A percentile compares a stretch with the other conserved stretches of the same genome.
These are phyloP conservation scores for Papilionanthe hybrid DNA, from an alignment of 116 monocot genomes.

Conservation along the genomic window DNA sequence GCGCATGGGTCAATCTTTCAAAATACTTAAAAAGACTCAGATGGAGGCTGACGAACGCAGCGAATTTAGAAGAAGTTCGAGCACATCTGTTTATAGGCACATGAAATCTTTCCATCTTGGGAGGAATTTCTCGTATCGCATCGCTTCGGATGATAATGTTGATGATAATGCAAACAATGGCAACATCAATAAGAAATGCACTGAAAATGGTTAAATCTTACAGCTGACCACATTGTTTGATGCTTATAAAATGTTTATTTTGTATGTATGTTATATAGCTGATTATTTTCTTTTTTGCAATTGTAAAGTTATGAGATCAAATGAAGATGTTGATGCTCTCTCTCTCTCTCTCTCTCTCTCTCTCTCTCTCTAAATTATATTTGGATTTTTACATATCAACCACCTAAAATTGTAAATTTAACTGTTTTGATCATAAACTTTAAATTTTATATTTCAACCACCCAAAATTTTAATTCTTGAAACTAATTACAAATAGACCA, in stretches of 20 bases:
- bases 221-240: not conserved
- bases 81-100: not conserved
- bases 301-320: not conserved
- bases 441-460: too few relatives aligned
- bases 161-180: not conserved
- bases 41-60: not conserved
- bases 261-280: not conserved
- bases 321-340: not conserved
- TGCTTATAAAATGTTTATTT: not conserved
- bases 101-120: not conserved
- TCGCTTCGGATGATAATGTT: not conserved
- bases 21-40: too few relatives aligned
- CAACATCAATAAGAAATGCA: not conserved
- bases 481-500: too few relatives aligned
- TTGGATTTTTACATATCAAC: too few relatives aligned
- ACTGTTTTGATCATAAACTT: too few relatives aligned
- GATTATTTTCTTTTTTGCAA: not conserved
- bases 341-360: slow-evolving; percentile 5
- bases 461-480: too few relatives aligned
- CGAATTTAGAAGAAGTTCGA: too few relatives aligned
- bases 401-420: too few relatives aligned
- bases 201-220: not conserved
- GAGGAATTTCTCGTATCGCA: slow-evolving; percentile 3
- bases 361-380: slow-evolving; percentile 6
- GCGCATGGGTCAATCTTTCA: not conserved